Base-by-base conservation (phyloP, 2,329 filamentous ascomycete genomes). In the Emydomyces testavorans region DNA sequence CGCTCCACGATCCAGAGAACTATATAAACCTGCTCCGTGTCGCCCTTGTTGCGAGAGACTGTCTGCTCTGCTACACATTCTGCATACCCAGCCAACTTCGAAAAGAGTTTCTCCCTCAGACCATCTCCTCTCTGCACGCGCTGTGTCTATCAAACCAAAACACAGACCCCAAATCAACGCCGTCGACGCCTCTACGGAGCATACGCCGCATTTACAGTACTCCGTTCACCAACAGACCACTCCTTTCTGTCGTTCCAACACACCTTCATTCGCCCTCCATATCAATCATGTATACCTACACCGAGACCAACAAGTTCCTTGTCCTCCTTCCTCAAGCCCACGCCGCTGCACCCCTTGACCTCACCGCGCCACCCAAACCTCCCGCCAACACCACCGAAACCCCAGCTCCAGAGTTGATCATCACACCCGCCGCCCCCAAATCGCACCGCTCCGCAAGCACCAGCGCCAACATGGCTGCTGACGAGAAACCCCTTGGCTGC, bases 261-360 rank as follows among this genome's bases (percentile, higher is more conserved):
- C 8, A 31, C 45, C 45, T 24, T 18, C 18, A 31, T 32, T 31
- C 26, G n/a, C 3, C 21, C 16, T 49, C 24, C 28, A 21, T 36
- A 26, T 38, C 36, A 34, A 52, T 24, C 32, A 55, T 55, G 53
- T 53, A 53, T 48, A 50, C 46, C 50, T 34, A 53, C 43, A 53
- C 53, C 15, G 41, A 46, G 40, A 53, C 40, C 39, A 48, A 48
- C 52, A 54, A 52, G 39, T 55, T 49, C 39, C 53, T 55, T 37
- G 50, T 55, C 42, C 52, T 55, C 49, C 44, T 52, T 15, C 53
- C 53, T 23, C 53, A 55, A 36, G 39, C 51, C 15, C 46, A 49
- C 21, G 48, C 47, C 16, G 34, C 41, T 8, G 41, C 51, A 10
- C 44, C 48, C 21, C 43, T 52, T 7, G 37, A 37, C 10, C 36